These are phyloP conservation scores for Pezicula radicicola DNA, from an alignment of 2,329 filamentous ascomycete species.

Conservation along the genomic window DNA sequence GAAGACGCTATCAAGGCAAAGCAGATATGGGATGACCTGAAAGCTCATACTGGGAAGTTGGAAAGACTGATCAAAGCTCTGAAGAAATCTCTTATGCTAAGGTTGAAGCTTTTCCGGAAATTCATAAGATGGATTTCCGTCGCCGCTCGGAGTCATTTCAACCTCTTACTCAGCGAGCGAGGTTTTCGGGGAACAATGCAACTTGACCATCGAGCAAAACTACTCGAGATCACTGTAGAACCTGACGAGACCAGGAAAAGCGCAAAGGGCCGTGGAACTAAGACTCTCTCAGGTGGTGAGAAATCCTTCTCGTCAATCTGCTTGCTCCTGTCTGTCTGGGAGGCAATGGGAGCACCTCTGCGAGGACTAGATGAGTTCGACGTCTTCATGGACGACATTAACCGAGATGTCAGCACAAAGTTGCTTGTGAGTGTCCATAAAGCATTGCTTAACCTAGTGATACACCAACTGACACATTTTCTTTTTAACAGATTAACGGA, in stretches of 20 bases:
- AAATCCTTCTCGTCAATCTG: slow-evolving; percentile 98
- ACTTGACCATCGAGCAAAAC: slow-evolving; percentile 72
- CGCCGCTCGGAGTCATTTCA: slow-evolving; percentile 82
- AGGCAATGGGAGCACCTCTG: slow-evolving; percentile 94
- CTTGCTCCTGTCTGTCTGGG: slow-evolving; percentile 88
- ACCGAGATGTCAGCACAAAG: slow-evolving; percentile 86
- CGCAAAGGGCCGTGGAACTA: slow-evolving; percentile 74
- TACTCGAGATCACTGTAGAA: slow-evolving; percentile 75
- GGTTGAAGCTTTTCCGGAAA: slow-evolving; percentile 71
- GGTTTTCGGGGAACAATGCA: slow-evolving; percentile 80
- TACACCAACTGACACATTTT: slow-evolving; percentile 7
- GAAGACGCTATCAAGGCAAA: slow-evolving; percentile 38
- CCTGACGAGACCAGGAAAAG: slow-evolving; percentile 67
- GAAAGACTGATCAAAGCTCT: slow-evolving; percentile 38
- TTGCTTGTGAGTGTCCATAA: slow-evolving; percentile 70
- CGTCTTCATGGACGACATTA: slow-evolving; percentile 98
- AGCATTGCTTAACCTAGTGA: not conserved
- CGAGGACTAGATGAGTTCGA: slow-evolving; percentile 97
- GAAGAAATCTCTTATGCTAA: slow-evolving; percentile 61
- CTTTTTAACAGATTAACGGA: slow-evolving; percentile 62
- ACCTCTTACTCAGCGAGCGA: slow-evolving; percentile 83
- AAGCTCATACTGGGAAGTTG: slow-evolving; percentile 42
- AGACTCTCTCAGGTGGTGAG: slow-evolving; percentile 91
- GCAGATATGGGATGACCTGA: slow-evolving; percentile 37
- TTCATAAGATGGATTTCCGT: slow-evolving; percentile 85